Evolutionary conservation across 257 asterid genomes (phyloP), one percentile per base, ranked within the genome.

Genomic region (Petunia secreta): DNA sequence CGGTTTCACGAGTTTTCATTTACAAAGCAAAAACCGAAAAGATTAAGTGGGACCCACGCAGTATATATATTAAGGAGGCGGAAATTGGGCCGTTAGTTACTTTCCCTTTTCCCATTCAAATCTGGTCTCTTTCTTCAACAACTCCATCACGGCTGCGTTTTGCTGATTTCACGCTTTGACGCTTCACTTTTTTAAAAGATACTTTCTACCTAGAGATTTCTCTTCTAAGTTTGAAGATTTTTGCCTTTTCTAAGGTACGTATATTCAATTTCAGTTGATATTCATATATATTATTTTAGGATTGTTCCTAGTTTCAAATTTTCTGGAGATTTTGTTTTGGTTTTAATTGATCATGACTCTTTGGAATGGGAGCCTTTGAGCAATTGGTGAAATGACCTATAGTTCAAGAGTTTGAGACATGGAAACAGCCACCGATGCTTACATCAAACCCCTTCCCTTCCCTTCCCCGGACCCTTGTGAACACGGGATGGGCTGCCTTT

Each of bases 221-320:
- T 6, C 63, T 25, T 10, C 63, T n/a, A n/a, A 58, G 34, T n/a
- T 58, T 58, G 3, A 8, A 40, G 46, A 7, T 4, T 34, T 10
- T 55, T n/a, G 59, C 43, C 48, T 55, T 46, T 79, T 62, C 4
- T 1, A 44, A 83, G 83, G 86, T 83, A 75, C 1, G 75, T 57
- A 6, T 66, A 4, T 5, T 59, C 39, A n/a, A 5, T 16, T 58
- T 58, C 16, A 52, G 63, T 57, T 57, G 8, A 57, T 5, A 14
- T 57, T 57, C 63, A 57, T 25, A 59, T 34, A 4, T 25, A 59
- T 39, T 10, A n/a, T n/a, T n/a, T n/a, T 52, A 52, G 3, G 3
- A 2, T 2, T 10, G 2, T 52, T 0, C 14, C 5, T 39, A 59
- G 38, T 59, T 59, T 59, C 64, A 52, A 4, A 52, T 4, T 10